Conservation (phyloP, 148 eudicot species). For the Nepenthes gracilis region DNA sequence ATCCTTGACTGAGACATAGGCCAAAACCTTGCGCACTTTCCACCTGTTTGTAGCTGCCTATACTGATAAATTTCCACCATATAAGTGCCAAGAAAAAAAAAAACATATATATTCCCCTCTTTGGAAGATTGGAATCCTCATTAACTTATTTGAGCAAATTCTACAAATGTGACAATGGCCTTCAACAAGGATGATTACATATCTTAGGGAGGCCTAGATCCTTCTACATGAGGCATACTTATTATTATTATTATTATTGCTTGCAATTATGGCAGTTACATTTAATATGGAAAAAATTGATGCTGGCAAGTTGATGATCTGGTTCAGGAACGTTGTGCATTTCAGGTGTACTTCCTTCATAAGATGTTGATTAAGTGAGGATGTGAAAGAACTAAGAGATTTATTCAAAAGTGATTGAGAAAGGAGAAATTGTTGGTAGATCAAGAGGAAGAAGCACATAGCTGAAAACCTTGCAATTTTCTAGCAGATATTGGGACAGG, state of each 20-base stretch:
- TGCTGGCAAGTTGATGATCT: conserved; percentile 2
- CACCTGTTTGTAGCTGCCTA: no score
- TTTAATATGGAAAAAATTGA: conserved; percentile 6
- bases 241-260: background rate
- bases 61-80: no score
- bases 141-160: no score
- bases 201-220: no score
- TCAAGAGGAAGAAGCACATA: conserved; percentile 2
- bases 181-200: no score
- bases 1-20: no score
- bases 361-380: conserved; percentile 2
- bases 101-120: no score
- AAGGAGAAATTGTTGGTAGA: background rate
- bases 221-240: no score
- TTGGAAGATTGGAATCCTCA: no score
- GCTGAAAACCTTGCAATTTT: background rate
- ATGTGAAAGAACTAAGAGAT: background rate
- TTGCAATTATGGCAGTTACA: background rate
- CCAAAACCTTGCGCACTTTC: no score
- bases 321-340: conserved; percentile 2
- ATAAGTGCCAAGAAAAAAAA: no score
- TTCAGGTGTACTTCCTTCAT: conserved; percentile 5
- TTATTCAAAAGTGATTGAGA: background rate
- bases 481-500: conserved; percentile 2
- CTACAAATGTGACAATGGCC: no score